phyloP scores from a whole-genome alignment of 768 basidiomycete genomes.

The Macrolepiota fuliginosa region DNA sequence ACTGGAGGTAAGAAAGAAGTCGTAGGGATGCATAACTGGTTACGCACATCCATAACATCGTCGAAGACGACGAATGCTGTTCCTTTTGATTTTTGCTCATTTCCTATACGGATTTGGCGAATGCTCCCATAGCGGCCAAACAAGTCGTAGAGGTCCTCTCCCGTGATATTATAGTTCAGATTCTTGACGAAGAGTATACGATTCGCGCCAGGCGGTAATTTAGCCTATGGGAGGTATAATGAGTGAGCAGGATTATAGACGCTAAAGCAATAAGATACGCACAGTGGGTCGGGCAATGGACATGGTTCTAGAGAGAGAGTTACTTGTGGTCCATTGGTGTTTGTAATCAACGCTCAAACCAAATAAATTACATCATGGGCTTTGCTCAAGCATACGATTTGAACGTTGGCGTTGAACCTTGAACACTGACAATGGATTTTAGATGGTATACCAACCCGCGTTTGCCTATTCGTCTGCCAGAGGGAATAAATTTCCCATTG shows the following conservation, averaged over 20 bases:
- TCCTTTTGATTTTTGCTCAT: conserved; percentile 87
- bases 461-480: background rate
- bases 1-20: conserved; percentile 9
- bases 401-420: background rate
- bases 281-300: conserved; percentile 71
- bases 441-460: background rate
- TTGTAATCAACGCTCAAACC: conserved; percentile 1
- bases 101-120: conserved; percentile 92
- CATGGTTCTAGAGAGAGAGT: conserved; percentile 36
- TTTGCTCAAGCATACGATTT: background rate
- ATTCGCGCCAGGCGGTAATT: conserved; percentile 90
- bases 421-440: background rate
- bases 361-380: background rate
- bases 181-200: conserved; percentile 94
- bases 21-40: background rate
- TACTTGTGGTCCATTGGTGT: background rate
- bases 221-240: conserved; percentile 46
- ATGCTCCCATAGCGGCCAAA: conserved; percentile 98
- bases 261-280: conserved; percentile 19
- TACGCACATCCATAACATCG: conserved; percentile 90
- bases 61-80: conserved; percentile 97
- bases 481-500: background rate
- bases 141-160: conserved; percentile 93
- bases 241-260: background rate
- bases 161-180: conserved; percentile 87